A percentile compares a stretch with the other conserved stretches of the same genome.
Conservation (phyloP, 768 basidiomycete species). For the Sutorius australiensis region DNA sequence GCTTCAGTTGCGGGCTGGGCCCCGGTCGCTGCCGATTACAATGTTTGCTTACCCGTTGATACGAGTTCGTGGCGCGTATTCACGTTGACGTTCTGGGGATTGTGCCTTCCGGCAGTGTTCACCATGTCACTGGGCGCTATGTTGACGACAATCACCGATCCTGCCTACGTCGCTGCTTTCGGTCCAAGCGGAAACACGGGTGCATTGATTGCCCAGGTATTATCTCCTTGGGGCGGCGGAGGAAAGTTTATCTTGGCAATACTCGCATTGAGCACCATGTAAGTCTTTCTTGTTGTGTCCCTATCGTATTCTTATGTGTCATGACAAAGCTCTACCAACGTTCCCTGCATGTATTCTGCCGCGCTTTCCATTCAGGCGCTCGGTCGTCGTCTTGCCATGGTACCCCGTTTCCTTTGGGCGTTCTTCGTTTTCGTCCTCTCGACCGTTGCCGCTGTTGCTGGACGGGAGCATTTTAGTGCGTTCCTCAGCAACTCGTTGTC, state of each 20-base stretch:
- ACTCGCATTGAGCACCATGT: conserved; percentile 43
- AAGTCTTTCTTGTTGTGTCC: conserved; percentile 10
- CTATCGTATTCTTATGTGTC: neutral
- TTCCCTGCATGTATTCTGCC: conserved; percentile 45
- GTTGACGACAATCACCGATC: conserved; percentile 40
- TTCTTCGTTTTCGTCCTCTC: conserved; percentile 37
- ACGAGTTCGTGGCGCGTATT: conserved; percentile 45
- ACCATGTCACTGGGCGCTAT: conserved; percentile 34
- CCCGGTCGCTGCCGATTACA: conserved; percentile 53
- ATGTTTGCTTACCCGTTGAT: conserved; percentile 44
- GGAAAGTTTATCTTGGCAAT: conserved; percentile 41
- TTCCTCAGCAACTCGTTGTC: conserved; percentile 42
- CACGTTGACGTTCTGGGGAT: conserved; percentile 46
- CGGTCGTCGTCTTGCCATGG: conserved; percentile 39
- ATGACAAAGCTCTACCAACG: conserved; percentile 34
- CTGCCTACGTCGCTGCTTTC: conserved; percentile 39
- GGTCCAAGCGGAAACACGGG: conserved; percentile 38
- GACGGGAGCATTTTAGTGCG: conserved; percentile 42
- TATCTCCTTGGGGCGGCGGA: conserved; percentile 42
- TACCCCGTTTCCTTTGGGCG: conserved; percentile 49
- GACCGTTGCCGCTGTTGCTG: conserved; percentile 39
- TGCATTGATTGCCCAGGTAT: conserved; percentile 40
- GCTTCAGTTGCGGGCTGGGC: conserved; percentile 48
- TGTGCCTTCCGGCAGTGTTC: conserved; percentile 46
- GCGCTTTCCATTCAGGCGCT: conserved; percentile 46